Percentiles rank a stretch among this genome's conserved stretches.
Conservation (phyloP, 1,284 basidiomycete genomes). For the Cryptococcus sp. region DNA sequence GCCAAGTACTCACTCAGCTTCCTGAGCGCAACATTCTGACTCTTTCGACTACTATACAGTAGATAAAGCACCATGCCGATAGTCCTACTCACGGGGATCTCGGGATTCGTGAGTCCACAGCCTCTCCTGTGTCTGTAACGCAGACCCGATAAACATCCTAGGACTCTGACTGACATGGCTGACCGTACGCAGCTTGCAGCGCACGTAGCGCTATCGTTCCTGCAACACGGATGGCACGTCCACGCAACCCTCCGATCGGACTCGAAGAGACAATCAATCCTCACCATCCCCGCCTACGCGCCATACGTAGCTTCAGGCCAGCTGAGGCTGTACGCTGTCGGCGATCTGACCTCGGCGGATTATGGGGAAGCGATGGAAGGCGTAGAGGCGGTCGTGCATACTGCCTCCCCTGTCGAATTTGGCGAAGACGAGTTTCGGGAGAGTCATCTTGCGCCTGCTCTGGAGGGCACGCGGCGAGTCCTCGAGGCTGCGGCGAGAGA, state of each 20-base stretch:
- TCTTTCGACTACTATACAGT: no score
- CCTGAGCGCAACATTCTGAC: no score
- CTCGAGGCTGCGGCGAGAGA: constrained; percentile 44
- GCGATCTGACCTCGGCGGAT: constrained; percentile 33
- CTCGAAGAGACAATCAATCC: constrained; percentile 40
- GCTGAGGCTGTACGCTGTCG: constrained; percentile 27
- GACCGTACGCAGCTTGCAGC: constrained; percentile 32
- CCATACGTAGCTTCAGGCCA: constrained; percentile 24
- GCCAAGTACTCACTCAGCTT: no score
- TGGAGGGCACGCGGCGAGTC: constrained; percentile 54
- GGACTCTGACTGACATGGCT: not conserved
- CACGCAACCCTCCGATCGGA: constrained; percentile 48
- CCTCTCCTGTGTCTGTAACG: not conserved
- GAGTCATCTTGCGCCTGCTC: constrained; percentile 55
- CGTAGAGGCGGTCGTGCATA: constrained; percentile 25
- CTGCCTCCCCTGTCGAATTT: constrained; percentile 29
- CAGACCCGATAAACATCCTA: not conserved
- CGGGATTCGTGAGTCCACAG: constrained; percentile 15
- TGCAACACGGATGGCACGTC: constrained; percentile 36
- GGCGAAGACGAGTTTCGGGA: constrained; percentile 23
- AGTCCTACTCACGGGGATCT: constrained; percentile 20
- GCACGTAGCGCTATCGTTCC: constrained; percentile 29
- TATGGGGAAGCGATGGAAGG: constrained; percentile 42
- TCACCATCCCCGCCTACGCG: constrained; percentile 31
- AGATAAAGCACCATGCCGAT: constrained; percentile 11